Conservation (phyloP, 345 rosid genomes). For the Citrus medica region DNA sequence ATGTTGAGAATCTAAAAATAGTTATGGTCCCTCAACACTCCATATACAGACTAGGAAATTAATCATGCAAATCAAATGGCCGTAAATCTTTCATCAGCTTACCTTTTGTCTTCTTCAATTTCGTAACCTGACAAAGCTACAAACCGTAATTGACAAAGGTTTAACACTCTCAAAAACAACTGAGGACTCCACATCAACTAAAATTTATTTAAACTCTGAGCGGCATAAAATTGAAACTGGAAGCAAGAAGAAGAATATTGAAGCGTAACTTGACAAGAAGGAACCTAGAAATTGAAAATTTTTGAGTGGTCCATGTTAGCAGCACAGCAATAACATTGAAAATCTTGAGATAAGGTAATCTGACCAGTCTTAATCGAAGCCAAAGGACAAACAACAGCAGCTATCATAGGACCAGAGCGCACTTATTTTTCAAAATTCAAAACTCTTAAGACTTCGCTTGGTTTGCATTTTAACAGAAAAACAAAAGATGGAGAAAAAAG, state of each 20-base stretch:
- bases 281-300: background rate
- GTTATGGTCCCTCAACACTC: background rate
- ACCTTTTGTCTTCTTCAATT: background rate
- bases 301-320: constrained; percentile 22
- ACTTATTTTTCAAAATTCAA: constrained; percentile 18
- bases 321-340: background rate
- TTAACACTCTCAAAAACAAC: background rate
- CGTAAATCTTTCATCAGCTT: background rate
- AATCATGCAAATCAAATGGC: background rate
- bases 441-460: constrained; percentile 1
- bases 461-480: background rate
- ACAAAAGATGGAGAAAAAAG: background rate
- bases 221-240: background rate
- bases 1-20: background rate
- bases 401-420: background rate
- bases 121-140: background rate
- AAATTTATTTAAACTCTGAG: background rate
- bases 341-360: constrained; percentile 14
- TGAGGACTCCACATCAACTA: background rate
- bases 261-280: background rate
- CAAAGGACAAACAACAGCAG: constrained; percentile 20
- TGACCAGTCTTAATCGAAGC: constrained; percentile 12
- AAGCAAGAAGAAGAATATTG: constrained; percentile 1
- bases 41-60: background rate
- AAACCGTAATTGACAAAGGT: background rate